These are phyloP conservation scores for Rhodotorula sphaerocarpa DNA, from an alignment of 768 basidiomycete species.

Conservation along the genomic window DNA sequence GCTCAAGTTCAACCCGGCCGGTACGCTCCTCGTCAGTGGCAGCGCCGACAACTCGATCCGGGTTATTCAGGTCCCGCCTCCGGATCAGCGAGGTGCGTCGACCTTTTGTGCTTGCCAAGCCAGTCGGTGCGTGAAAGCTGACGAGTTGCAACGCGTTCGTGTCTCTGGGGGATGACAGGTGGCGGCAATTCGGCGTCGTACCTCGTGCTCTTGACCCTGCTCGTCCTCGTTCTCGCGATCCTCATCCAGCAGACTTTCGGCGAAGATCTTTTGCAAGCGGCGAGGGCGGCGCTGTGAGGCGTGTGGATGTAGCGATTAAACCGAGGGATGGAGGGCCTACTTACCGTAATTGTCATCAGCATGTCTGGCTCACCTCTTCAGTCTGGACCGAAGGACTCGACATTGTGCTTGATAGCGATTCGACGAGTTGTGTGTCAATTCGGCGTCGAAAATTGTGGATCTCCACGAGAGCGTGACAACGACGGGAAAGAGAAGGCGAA, in stretches of 20 bases:
- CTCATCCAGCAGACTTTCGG: conserved; percentile 4
- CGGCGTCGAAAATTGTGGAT: no score
- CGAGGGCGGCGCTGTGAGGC: not conserved
- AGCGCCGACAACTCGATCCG: conserved; percentile 84
- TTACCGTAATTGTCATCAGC: no score
- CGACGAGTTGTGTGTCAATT: no score
- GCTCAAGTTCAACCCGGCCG: conserved; percentile 74
- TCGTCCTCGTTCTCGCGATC: conserved; percentile 11
- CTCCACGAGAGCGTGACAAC: no score
- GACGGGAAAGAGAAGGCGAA: no score
- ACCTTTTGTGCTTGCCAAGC: not conserved
- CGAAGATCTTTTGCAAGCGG: not conserved
- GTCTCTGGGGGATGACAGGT: no score
- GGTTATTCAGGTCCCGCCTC: conserved; percentile 59
- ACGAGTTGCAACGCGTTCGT: not conserved
- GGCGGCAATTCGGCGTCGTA: conserved; percentile 4
- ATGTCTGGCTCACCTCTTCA: no score
- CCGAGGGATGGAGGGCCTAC: no score
- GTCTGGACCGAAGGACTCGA: no score
- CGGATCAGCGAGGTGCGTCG: not conserved
- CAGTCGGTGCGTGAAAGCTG: not conserved
- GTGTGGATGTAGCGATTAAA: no score
- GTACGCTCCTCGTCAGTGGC: conserved; percentile 72
- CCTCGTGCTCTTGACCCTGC: conserved; percentile 5
- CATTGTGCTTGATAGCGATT: no score